phyloP scores from a whole-genome alignment of 177 flowering plant species.

The Vitis hybrid region DNA sequence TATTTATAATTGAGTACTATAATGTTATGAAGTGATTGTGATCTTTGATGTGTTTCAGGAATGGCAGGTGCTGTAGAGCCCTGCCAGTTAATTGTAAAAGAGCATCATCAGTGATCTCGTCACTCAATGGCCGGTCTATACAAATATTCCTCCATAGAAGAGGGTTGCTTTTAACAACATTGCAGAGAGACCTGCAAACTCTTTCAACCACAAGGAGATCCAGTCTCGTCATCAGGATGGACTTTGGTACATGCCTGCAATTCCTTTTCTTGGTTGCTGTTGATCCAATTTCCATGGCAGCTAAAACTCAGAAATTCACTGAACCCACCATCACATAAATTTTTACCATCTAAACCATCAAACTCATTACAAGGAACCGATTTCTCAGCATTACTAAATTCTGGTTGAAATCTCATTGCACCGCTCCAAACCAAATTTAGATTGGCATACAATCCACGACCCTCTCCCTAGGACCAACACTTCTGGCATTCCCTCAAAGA shows the following conservation, averaged over 20 bases:
- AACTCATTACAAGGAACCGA: neutral
- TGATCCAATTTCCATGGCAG: constrained; percentile 2
- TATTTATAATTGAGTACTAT: no score
- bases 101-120: constrained; percentile 58
- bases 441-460: constrained; percentile 1
- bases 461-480: constrained; percentile 4
- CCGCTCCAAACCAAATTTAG: constrained; percentile 19
- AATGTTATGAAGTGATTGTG: no score
- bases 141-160: constrained; percentile 70
- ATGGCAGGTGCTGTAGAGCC: constrained; percentile 26
- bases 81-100: constrained; percentile 54
- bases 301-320: constrained; percentile 21
- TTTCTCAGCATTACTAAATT: neutral
- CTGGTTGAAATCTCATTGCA: constrained; percentile 1
- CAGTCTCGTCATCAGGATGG: constrained; percentile 26
- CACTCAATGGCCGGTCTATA: constrained; percentile 54
- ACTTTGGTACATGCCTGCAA: constrained; percentile 3
- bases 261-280: constrained; percentile 1
- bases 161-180: constrained; percentile 43
- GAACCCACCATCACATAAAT: constrained; percentile 18
- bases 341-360: constrained; percentile 3
- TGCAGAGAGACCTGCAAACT: constrained; percentile 56
- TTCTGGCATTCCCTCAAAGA: no score
- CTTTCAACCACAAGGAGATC: constrained; percentile 67
- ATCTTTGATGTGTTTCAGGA: no score